Conservation (phyloP, 176 grass and related monocot species). For the Rhynchospora breviuscula region DNA sequence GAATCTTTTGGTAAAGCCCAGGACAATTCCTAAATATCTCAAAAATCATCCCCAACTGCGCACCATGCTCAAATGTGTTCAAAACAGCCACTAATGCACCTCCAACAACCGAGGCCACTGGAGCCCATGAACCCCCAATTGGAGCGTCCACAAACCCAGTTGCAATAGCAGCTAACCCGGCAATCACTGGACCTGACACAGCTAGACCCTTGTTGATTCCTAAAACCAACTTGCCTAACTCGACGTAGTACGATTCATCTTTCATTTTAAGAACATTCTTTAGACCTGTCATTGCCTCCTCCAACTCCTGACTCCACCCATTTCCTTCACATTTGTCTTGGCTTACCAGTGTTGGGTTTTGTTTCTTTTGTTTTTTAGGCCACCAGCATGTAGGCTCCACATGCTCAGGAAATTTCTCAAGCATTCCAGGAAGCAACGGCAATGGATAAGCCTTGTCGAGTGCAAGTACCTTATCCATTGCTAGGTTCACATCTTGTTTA, state of each 20-base stretch:
- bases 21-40: constrained; percentile 29
- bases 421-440: constrained; percentile 30
- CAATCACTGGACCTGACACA: neutral
- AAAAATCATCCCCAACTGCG: constrained; percentile 33
- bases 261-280: constrained; percentile 23
- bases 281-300: constrained; percentile 18
- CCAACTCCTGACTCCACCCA: constrained; percentile 26
- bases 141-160: neutral
- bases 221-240: neutral
- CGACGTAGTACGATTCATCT: constrained; percentile 2
- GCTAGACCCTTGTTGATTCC: constrained; percentile 9
- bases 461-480: constrained; percentile 23
- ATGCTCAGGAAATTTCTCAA: constrained; percentile 32
- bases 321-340: constrained; percentile 15
- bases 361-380: constrained; percentile 21
- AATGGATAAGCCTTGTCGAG: constrained; percentile 39
- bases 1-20: constrained; percentile 19
- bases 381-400: constrained; percentile 38
- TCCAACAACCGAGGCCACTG: constrained; percentile 8
- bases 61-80: constrained; percentile 33
- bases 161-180: constrained; percentile 16
- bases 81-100: constrained; percentile 18
- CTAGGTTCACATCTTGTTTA: constrained; percentile 1
- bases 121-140: constrained; percentile 2
- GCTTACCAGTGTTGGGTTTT: neutral